Conservation (phyloP, 2,329 filamentous ascomycete genomes). For the Rutstroemia sp. region DNA sequence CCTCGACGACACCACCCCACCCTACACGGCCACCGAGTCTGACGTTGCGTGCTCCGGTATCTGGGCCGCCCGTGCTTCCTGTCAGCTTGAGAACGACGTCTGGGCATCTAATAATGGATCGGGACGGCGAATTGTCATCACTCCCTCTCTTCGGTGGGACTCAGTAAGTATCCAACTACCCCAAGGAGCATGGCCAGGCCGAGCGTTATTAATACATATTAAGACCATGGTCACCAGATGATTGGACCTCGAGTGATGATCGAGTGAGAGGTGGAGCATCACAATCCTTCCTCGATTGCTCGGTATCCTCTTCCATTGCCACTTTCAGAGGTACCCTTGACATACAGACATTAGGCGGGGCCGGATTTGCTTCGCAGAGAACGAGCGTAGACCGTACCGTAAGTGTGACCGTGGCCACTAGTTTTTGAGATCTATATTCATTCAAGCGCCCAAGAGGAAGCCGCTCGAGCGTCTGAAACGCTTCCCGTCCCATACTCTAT, state of each 20-base stretch:
- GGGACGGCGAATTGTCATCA: neutral
- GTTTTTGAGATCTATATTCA: neutral
- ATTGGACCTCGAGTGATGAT: conserved; percentile 68
- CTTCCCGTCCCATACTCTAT: no score
- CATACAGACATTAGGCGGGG: conserved; percentile 66
- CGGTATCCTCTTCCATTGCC: conserved; percentile 34
- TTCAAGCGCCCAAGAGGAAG: neutral
- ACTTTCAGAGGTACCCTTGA: conserved; percentile 61
- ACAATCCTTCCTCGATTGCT: conserved; percentile 40
- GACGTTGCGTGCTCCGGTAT: no score
- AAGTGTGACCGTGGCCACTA: neutral
- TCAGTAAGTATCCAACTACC: conserved; percentile 15
- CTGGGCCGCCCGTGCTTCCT: no score
- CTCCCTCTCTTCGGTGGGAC: conserved; percentile 21
- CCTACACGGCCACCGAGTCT: no score
- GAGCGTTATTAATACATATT: neutral
- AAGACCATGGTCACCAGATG: conserved; percentile 50
- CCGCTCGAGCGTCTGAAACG: no score
- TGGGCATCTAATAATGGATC: no score
- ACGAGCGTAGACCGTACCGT: conserved; percentile 45
- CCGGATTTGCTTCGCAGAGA: conserved; percentile 75
- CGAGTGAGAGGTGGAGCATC: conserved; percentile 69
- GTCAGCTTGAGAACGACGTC: no score
- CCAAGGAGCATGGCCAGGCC: neutral
- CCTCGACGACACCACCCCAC: no score